Percentiles rank a stretch among this genome's conserved stretches.
These are phyloP conservation scores for Limnanthes douglasii DNA, from an alignment of 345 rosid genomes.

Conservation along the genomic window DNA sequence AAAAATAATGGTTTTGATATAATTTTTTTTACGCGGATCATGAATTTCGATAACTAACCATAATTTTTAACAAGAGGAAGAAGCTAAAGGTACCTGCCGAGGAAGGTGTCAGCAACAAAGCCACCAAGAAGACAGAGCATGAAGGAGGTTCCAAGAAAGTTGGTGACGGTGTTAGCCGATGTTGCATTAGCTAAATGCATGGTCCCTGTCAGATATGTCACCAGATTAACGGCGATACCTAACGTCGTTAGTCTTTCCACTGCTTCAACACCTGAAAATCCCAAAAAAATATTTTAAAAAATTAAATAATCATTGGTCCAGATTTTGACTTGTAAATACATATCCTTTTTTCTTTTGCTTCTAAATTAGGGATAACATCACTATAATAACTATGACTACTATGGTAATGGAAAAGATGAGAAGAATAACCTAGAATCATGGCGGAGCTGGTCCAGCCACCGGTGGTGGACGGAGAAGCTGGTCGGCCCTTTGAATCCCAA, in stretches of 20 bases:
- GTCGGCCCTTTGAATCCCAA: conserved; percentile 86
- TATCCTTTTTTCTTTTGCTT: no score
- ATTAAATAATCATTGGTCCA: neutral
- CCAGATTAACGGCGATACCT: conserved; percentile 86
- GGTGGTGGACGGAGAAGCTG: conserved; percentile 40
- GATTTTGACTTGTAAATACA: neutral
- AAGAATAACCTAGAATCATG: conserved; percentile 62
- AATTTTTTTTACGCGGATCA: no score
- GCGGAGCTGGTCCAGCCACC: conserved; percentile 95
- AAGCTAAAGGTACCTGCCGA: conserved; percentile 45
- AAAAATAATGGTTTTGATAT: no score
- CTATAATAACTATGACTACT: neutral
- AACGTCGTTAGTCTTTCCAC: conserved; percentile 87
- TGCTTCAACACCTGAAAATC: conserved; percentile 47
- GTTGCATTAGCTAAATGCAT: conserved; percentile 88
- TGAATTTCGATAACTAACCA: no score
- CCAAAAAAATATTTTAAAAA: neutral
- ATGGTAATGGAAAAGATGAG: conserved; percentile 1
- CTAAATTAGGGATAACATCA: neutral
- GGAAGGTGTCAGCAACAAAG: conserved; percentile 84
- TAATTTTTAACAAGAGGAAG: neutral
- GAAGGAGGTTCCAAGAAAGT: conserved; percentile 91
- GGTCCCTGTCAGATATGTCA: conserved; percentile 77
- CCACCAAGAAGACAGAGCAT: conserved; percentile 94
- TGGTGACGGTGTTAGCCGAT: conserved; percentile 78